These are phyloP conservation scores for Alternaria conjuncta DNA, from an alignment of 2,329 filamentous ascomycete genomes.

Conservation along the genomic window DNA sequence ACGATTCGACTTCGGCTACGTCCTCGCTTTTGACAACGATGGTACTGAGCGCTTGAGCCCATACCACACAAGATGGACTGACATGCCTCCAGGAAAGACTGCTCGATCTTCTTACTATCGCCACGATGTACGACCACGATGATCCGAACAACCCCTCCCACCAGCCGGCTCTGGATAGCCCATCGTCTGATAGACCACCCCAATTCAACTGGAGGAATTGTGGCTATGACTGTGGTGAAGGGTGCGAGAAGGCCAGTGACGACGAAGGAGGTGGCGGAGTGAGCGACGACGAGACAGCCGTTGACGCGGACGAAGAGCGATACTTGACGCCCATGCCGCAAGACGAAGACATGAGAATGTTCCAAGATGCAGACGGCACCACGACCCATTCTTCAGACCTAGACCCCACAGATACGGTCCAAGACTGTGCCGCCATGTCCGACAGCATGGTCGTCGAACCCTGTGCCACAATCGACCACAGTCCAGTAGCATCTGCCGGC, in stretches of 20 bases:
- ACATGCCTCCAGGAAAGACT: background rate
- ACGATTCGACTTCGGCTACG: background rate
- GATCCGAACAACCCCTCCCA: background rate
- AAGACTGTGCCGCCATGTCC: slow-evolving; percentile 6
- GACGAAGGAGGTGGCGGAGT: slow-evolving; percentile 20
- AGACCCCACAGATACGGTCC: background rate
- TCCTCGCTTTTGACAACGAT: background rate
- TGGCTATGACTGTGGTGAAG: slow-evolving; percentile 32
- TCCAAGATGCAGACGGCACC: background rate
- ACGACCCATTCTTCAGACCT: background rate
- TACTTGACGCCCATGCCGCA: background rate
- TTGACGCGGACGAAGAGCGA: slow-evolving; percentile 1
- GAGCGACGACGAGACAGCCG: slow-evolving; percentile 1
- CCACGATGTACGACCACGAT: slow-evolving; percentile 3
- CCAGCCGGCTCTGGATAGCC: background rate
- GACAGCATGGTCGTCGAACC: slow-evolving; percentile 5
- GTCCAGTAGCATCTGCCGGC: background rate
- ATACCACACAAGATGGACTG: background rate
- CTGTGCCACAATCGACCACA: background rate
- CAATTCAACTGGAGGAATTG: slow-evolving; percentile 32
- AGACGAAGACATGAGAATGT: background rate
- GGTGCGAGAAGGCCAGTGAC: slow-evolving; percentile 19
- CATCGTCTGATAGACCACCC: slow-evolving; percentile 14
- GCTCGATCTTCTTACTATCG: background rate
- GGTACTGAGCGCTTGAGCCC: background rate